These are phyloP conservation scores for Candida ortonii DNA, from an alignment of 805 yeast genomes.

Conservation along the genomic window DNA sequence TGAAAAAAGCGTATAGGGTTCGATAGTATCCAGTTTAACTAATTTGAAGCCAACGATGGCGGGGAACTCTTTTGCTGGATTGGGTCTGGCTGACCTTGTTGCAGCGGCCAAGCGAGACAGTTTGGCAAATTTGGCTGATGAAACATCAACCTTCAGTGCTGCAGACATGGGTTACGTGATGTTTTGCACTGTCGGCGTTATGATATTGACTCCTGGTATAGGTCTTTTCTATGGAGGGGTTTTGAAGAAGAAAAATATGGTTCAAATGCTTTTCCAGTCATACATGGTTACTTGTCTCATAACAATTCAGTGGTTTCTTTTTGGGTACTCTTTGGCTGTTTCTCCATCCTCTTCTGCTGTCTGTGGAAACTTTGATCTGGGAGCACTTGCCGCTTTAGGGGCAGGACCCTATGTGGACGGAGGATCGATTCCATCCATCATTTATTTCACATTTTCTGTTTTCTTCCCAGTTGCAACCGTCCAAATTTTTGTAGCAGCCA, in stretches of 20 bases:
- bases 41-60: no score
- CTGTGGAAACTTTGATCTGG: conserved; percentile 37
- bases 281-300: conserved; percentile 40
- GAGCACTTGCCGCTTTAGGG: conserved; percentile 39
- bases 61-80: conserved; percentile 33
- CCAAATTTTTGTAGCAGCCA: conserved; percentile 45
- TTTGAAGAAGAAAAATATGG: conserved; percentile 39
- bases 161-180: conserved; percentile 51
- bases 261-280: conserved; percentile 43
- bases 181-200: conserved; percentile 47
- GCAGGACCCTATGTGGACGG: conserved; percentile 43
- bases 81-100: conserved; percentile 30
- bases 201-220: conserved; percentile 44
- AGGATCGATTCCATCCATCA: conserved; percentile 46
- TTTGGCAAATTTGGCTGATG: conserved; percentile 32
- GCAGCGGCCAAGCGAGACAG: conserved; percentile 23
- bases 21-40: no score
- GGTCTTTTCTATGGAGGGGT: conserved; percentile 46
- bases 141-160: conserved; percentile 34
- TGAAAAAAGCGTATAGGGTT: no score
- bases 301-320: conserved; percentile 42
- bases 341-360: conserved; percentile 33
- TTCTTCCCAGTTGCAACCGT: conserved; percentile 49
- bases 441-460: conserved; percentile 42
- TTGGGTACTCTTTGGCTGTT: conserved; percentile 44